Evolutionary conservation across 164 flowering plant species (phyloP), one percentile per base, ranked within the genome.

Genomic region (Buxus sempervirens): DNA sequence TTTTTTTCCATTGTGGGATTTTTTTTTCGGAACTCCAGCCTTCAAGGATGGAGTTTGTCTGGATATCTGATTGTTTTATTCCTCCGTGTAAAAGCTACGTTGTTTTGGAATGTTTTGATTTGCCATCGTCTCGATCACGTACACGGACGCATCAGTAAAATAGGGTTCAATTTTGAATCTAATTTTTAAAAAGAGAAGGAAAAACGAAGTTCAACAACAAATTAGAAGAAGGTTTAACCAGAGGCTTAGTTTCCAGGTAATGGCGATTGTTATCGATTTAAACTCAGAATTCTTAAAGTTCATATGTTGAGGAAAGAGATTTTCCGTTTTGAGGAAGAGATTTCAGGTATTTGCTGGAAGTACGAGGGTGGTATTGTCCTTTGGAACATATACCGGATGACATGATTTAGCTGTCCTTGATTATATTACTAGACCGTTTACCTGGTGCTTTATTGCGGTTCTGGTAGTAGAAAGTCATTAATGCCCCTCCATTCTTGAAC

Each of bases 331-430:
- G 5, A 22, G 25, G 4, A 27, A 26, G 5, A 14, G 5, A 26
- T 26, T 4, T 16, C 38, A 15, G 38, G 38, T 26, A 58, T 58
- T 58, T 68, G 19, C 23, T 38, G 22, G 48, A 21, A 27, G 15
- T 57, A 62, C 54, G 32, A 65, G 78, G 80, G 58, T 70, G 70
- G 54, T 72, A 45, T 70, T 13, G 83, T 80, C 78, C 21, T 74
- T 74, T 45, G 12, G 14, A 10, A 45, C 12, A 45, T 45, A 45
- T 45, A 45, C 13, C 18, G 16, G 18, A 45, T 45, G 13, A 15
- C 38, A 32, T 32, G 38, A 7, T 32, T 32, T 32, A 32, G n/a
- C n/a, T n/a, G n/a, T n/a, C n/a, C 38, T 32, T 3, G 38, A 32
- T 32, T 32, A 32, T 32, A n/a, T n/a, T n/a, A n/a, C n/a, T n/a